These are phyloP conservation scores for Lantana camara DNA, from an alignment of 257 asterid species.

Conservation along the genomic window DNA sequence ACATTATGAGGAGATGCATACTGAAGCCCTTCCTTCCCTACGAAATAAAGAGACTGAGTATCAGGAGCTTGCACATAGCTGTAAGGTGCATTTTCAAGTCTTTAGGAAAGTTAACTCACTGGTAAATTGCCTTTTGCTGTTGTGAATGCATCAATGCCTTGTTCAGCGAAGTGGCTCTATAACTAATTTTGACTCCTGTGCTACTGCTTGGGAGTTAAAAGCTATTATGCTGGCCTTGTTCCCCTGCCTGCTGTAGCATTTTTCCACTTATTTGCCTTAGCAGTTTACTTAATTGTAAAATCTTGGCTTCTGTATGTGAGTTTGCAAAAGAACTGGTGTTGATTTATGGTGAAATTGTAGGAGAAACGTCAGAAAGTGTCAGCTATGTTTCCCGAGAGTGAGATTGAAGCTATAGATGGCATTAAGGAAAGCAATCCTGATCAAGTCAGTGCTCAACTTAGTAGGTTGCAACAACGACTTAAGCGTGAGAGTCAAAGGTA, in stretches of 20 bases:
- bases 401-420: slow-evolving; percentile 72
- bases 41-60: slow-evolving; percentile 51
- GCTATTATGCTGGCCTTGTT: slow-evolving; percentile 8
- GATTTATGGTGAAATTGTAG: slow-evolving; percentile 44
- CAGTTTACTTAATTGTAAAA: slow-evolving; percentile 16
- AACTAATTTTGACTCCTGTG: slow-evolving; percentile 14
- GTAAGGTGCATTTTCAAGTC: slow-evolving; percentile 65
- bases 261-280: background rate
- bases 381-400: slow-evolving; percentile 72
- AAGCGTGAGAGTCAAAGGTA: slow-evolving; percentile 81
- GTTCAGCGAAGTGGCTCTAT: background rate
- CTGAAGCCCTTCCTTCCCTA: slow-evolving; percentile 53
- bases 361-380: slow-evolving; percentile 76
- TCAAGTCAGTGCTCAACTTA: slow-evolving; percentile 64
- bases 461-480: slow-evolving; percentile 59
- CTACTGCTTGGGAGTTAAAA: slow-evolving; percentile 20
- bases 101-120: slow-evolving; percentile 24
- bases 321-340: slow-evolving; percentile 28
- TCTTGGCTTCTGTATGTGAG: slow-evolving; percentile 17
- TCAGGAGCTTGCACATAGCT: slow-evolving; percentile 58
- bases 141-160: slow-evolving; percentile 5
- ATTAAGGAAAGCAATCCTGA: slow-evolving; percentile 68
- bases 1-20: slow-evolving; percentile 64
- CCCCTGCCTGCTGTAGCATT: background rate
- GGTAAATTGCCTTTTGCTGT: slow-evolving; percentile 1